phyloP scores from a whole-genome alignment of 345 rosid genomes.

The Diplotaxis tenuifolia region DNA sequence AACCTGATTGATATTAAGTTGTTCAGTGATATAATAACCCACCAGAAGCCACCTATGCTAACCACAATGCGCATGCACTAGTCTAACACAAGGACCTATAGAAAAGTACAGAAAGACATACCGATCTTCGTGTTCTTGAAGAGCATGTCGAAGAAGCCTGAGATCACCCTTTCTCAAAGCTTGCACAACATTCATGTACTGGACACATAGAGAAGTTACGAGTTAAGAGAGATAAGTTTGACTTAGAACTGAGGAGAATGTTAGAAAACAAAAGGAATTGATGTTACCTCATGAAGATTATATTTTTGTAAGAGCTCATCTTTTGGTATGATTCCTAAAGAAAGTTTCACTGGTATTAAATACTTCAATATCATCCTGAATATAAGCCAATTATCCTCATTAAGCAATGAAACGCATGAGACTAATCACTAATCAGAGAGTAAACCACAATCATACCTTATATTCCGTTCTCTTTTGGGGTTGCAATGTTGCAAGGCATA shows the following conservation, averaged over 20 bases:
- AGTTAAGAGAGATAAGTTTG: background rate
- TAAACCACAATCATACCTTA: constrained; percentile 57
- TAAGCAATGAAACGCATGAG: background rate
- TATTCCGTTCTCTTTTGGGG: constrained; percentile 64
- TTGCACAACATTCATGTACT: constrained; percentile 71
- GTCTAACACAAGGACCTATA: constrained; percentile 3
- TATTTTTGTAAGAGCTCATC: constrained; percentile 62
- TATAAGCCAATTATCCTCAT: constrained; percentile 10
- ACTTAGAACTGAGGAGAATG: background rate
- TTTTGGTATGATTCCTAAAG: constrained; percentile 73
- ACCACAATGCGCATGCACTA: background rate
- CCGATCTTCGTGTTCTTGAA: constrained; percentile 86
- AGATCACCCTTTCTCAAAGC: constrained; percentile 85
- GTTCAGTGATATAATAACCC: background rate
- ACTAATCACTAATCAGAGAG: background rate
- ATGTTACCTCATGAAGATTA: constrained; percentile 72
- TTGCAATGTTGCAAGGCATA: constrained; percentile 80
- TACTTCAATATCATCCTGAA: constrained; percentile 93
- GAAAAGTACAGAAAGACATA: constrained; percentile 36
- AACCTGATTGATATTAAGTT: constrained; percentile 47
- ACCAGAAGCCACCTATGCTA: constrained; percentile 16
- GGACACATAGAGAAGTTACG: constrained; percentile 35
- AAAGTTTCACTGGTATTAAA: constrained; percentile 93
- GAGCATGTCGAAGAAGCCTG: constrained; percentile 79
- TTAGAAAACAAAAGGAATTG: constrained; percentile 4